Evolutionary conservation across 1,139 yeast genomes (phyloP), one percentile per base, ranked within the genome.

Genomic region (Meyerozyma sp.): DNA sequence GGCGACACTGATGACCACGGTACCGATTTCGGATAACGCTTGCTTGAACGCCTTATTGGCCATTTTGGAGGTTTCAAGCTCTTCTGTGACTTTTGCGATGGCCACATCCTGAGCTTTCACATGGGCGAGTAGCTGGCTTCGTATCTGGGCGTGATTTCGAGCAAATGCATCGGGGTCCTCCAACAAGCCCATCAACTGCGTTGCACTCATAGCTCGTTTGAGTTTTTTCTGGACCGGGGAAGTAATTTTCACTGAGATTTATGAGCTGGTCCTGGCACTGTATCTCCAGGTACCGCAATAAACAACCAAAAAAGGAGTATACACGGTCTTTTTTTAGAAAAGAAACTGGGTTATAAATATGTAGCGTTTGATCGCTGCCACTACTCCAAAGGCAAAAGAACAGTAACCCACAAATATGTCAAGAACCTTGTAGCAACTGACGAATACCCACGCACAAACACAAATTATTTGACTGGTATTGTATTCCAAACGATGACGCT

Each of bases 1-100:
- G 25, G 95, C 91, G 20, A 87, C 94, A 8, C 90, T 84, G 38
- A 84, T 81, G 32, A 87, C 89, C 34, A 87, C 93, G 20, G 86
- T 83, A 40, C 93, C 93, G 30, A 87, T 84, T 56, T 87, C 95
- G 46, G 81, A 73, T 36, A 86, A 66, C 1, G 94, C 93, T 56
- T 81, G 79, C 57, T 82, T 84, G 63, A 85, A 86, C 1, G 91
- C 91, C 47, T 79, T 76, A 61, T 86, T 85, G 37, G 90, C 88
- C 44, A 74, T 70, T 53, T 76, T 80, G 20, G 81, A 74, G 32
- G 79, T 73, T 29, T 76, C 73, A 41, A 82, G 70, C 42, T 75
- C 78, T 40, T 66, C 56, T 32, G 63, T 56, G 38, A 68, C 55
- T 25, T 60, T 61, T 37, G 53, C 50, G 39, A 67, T 59, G 28